Base-by-base conservation (phyloP, 805 yeast genomes). In the Sugiyamaella chiloensis region DNA sequence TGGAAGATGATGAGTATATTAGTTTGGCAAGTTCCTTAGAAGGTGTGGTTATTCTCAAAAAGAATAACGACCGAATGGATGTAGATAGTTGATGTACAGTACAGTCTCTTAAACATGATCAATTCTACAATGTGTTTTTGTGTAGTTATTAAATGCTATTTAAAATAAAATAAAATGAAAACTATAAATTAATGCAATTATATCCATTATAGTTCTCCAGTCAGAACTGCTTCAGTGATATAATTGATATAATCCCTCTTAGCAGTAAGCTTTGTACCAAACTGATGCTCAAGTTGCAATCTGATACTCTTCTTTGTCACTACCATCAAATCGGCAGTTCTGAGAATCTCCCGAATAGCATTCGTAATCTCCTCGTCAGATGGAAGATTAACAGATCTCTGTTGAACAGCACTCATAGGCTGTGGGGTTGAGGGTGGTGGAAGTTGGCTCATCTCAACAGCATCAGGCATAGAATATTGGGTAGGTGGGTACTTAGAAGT, bases 1-100 rank as follows among this genome's bases (percentile, higher is more conserved):
- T 93, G 57, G 99, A 95, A 64, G 89, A 86, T 58, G 95, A 89
- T 52, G 96, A 93, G 69, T 93, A 90, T 70, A 75, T 87, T 52
- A 81, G 95, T 52, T 75, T 88, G 58, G 78, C 93, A 8, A 78
- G 81, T 49, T 79, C 90, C 37, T 74, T 93, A 55, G 99, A 93
- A 66, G 99, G 99, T 43, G 78, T 93, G 54, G 98, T 91, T 35
- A 87, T 93, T 53, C 75, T 93, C 65, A 87, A 78, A 73, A 91
- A 93, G 73, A 87, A 90, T 60, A 95, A 95, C 5, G 95, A 87
- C 54, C 47, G 57, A 41, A 55, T 56, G 60, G 61, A 62, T 23
- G 24, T 54, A 24, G 60, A 56, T 46, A 42, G 40, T 36, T 50
- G 40, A 39, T 26, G 26, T 19, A 24, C 16, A 12, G 14, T 8